Evolutionary conservation across 2,329 filamentous ascomycete species (phyloP).

Genomic region (Talaromyces amestolkiae): DNA sequence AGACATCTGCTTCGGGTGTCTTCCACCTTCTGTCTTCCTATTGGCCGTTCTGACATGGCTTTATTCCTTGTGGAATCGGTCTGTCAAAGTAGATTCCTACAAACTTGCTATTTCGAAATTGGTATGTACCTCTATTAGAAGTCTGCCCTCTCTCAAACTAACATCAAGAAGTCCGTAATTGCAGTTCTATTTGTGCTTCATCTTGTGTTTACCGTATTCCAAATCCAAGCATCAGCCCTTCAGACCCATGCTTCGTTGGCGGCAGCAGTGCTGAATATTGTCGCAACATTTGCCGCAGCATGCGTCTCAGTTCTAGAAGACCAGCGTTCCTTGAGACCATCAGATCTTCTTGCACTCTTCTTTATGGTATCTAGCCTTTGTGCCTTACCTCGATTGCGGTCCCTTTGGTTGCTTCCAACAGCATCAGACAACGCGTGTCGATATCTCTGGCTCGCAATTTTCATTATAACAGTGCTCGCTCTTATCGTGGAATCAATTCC

Average conservation of each 20-base stretch:
- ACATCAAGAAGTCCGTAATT: slow-evolving; percentile 18
- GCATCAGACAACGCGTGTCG: slow-evolving; percentile 34
- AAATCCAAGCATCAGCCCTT: slow-evolving; percentile 24
- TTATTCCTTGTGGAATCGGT: slow-evolving; percentile 19
- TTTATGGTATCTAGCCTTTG: slow-evolving; percentile 42
- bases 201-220: slow-evolving; percentile 36
- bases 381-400: slow-evolving; percentile 42
- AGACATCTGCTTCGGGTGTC: slow-evolving; percentile 39
- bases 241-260: neutral
- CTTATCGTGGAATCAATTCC: slow-evolving; percentile 41
- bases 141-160: slow-evolving; percentile 16
- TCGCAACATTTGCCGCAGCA: slow-evolving; percentile 25
- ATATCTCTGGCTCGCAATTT: slow-evolving; percentile 34
- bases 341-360: slow-evolving; percentile 36
- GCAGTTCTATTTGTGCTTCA: slow-evolving; percentile 35
- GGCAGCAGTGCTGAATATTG: slow-evolving; percentile 9
- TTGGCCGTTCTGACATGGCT: slow-evolving; percentile 19
- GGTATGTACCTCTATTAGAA: slow-evolving; percentile 21
- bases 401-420: slow-evolving; percentile 30
- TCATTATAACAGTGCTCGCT: slow-evolving; percentile 39
- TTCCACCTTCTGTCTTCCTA: slow-evolving; percentile 38
- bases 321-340: slow-evolving; percentile 27
- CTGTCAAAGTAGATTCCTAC: slow-evolving; percentile 20
- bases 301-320: slow-evolving; percentile 29
- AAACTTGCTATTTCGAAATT: slow-evolving; percentile 11